A percentile compares a stretch with the other conserved stretches of the same genome.
Conservation (phyloP, 805 yeast species). For the Candida ovalis region DNA sequence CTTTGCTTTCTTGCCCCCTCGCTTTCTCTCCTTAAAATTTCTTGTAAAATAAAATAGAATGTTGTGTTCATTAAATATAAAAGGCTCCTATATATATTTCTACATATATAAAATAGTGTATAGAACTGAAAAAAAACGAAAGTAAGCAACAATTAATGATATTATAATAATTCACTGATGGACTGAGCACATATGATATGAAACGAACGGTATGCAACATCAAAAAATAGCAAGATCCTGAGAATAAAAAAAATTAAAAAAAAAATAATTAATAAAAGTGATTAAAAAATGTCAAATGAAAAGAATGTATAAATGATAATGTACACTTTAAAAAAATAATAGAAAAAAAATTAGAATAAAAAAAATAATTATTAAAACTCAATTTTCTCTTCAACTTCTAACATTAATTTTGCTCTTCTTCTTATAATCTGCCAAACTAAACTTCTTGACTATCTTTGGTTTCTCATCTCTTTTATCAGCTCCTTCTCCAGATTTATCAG, state of each 20-base stretch:
- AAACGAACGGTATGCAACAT: neutral
- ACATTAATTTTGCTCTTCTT: conserved; percentile 33
- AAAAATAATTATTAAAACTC: conserved; percentile 6
- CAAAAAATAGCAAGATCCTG: neutral
- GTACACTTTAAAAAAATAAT: neutral
- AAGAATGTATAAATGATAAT: neutral
- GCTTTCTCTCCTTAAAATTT: too few species aligned
- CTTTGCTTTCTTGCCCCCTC: too few species aligned
- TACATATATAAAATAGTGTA: neutral
- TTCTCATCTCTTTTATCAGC: conserved; percentile 17
- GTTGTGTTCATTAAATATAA: too few species aligned
- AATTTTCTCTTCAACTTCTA: neutral
- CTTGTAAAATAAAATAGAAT: too few species aligned
- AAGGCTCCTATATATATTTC: too few species aligned
- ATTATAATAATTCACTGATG: neutral
- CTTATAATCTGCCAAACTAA: conserved; percentile 73
- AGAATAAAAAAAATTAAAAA: neutral
- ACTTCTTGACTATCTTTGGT: conserved; percentile 47
- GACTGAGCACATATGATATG: neutral
- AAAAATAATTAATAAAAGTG: neutral
- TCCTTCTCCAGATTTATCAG: neutral
- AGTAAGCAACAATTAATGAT: neutral
- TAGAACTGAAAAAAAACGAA: neutral
- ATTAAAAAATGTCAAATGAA: neutral
- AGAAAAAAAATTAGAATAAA: neutral